These are phyloP conservation scores for Beauveria brongniartii DNA, from an alignment of 2,329 filamentous ascomycete genomes.

Conservation along the genomic window DNA sequence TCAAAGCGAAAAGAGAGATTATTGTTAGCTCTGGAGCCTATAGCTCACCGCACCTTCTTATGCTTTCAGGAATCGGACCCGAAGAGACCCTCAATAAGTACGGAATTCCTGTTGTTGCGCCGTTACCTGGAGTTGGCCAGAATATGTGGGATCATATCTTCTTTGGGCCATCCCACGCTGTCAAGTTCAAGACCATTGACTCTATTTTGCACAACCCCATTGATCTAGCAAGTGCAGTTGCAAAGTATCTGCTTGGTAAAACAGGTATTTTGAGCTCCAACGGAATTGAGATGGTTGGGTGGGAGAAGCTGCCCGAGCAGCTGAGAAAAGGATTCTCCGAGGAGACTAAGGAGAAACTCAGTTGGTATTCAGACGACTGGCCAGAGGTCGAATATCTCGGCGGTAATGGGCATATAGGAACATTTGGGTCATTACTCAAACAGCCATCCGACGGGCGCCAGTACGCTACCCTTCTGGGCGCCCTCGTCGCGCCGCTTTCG, in stretches of 20 bases:
- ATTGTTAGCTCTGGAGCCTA: slow-evolving; percentile 17
- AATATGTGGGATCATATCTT: slow-evolving; percentile 9
- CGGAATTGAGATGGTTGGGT: not conserved
- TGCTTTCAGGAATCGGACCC: slow-evolving; percentile 29
- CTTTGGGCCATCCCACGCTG: slow-evolving; percentile 8
- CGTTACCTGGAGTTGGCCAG: not conserved
- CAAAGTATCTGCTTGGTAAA: not conserved
- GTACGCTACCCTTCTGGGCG: slow-evolving; percentile 19
- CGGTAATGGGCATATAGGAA: not conserved
- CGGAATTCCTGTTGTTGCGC: slow-evolving; percentile 29
- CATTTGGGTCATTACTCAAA: not conserved
- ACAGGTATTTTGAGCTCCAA: not conserved
- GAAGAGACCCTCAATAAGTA: slow-evolving; percentile 23
- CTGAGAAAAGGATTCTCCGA: not conserved
- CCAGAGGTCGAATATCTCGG: slow-evolving; percentile 3
- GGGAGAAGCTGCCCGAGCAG: slow-evolving; percentile 2
- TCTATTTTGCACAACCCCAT: not conserved
- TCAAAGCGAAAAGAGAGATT: slow-evolving; percentile 14
- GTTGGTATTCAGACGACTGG: not conserved
- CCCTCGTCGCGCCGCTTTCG: slow-evolving; percentile 23
- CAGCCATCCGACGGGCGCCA: not conserved
- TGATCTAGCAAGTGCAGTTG: not conserved
- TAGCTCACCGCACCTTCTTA: slow-evolving; percentile 29
- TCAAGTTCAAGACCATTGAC: slow-evolving; percentile 2
- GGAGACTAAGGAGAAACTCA: not conserved